These are phyloP conservation scores for Elaeis oleifera DNA, from an alignment of 202 grass and related monocot genomes.

Conservation along the genomic window DNA sequence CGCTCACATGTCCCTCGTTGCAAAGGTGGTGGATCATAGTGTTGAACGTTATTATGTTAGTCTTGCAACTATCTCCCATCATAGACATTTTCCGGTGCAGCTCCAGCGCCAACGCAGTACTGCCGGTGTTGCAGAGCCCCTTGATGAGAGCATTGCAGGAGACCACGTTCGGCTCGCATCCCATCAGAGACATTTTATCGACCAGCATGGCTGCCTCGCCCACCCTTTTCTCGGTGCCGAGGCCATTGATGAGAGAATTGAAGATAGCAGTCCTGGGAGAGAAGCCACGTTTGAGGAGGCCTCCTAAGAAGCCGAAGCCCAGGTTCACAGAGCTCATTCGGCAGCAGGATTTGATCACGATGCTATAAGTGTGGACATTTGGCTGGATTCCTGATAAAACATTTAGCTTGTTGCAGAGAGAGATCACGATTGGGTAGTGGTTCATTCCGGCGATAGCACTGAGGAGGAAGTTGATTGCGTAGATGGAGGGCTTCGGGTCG, in stretches of 20 bases:
- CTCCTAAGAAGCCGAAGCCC: conserved; percentile 1
- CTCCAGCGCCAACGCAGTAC: neutral
- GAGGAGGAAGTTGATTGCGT: neutral
- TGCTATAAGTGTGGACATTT: neutral
- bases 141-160: neutral
- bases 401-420: neutral
- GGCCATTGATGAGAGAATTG: neutral
- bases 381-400: neutral
- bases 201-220: conserved; percentile 13
- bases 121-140: conserved; percentile 2
- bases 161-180: neutral
- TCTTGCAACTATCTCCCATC: neutral
- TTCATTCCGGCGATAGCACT: neutral
- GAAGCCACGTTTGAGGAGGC: neutral
- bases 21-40: conserved; percentile 5
- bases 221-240: conserved; percentile 4
- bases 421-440: neutral
- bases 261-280: neutral
- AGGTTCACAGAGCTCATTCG: neutral
- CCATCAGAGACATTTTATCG: conserved; percentile 14
- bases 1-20: neutral
- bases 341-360: neutral
- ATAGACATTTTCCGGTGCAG: neutral
- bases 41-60: conserved; percentile 3
- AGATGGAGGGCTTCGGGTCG: neutral